A percentile compares a stretch with the other conserved stretches of the same genome.
These are phyloP conservation scores for Cymbidium sinense DNA, from an alignment of 106 monocot genomes.

Conservation along the genomic window DNA sequence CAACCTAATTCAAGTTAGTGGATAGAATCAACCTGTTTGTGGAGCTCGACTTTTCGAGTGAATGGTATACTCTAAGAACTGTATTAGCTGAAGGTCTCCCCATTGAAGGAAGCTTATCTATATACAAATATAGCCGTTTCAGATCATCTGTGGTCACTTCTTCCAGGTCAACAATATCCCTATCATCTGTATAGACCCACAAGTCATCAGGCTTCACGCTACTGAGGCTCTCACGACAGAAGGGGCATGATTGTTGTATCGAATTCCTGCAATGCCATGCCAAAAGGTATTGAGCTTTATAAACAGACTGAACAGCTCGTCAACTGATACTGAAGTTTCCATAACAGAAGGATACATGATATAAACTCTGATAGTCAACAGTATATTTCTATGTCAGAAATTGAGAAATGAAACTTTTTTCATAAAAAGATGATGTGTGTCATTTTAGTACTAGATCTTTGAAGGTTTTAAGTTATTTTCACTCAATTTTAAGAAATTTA, in stretches of 20 bases:
- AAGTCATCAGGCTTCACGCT: conserved; percentile 34
- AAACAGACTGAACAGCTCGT: neutral
- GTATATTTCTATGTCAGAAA: neutral
- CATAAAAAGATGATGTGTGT: too few species aligned
- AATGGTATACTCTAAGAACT: conserved; percentile 31
- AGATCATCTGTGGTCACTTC: conserved; percentile 42
- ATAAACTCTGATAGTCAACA: neutral
- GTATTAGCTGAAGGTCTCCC: conserved; percentile 28
- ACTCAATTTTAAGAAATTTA: too few species aligned
- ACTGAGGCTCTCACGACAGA: conserved; percentile 61
- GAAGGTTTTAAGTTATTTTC: too few species aligned
- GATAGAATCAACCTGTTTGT: neutral
- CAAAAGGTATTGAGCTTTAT: neutral
- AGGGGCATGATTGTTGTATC: conserved; percentile 72
- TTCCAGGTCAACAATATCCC: conserved; percentile 42
- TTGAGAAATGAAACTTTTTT: neutral
- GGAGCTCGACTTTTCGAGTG: conserved; percentile 30
- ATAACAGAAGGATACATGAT: too few species aligned
- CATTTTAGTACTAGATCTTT: too few species aligned
- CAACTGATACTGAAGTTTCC: neutral
- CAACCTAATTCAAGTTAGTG: neutral
- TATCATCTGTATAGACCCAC: conserved; percentile 47
- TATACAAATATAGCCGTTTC: conserved; percentile 56
- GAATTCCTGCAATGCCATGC: conserved; percentile 60
- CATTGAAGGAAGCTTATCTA: conserved; percentile 60